Evolutionary conservation across 2,329 filamentous ascomycete species (phyloP).

Genomic region (Thelonectria blattea): DNA sequence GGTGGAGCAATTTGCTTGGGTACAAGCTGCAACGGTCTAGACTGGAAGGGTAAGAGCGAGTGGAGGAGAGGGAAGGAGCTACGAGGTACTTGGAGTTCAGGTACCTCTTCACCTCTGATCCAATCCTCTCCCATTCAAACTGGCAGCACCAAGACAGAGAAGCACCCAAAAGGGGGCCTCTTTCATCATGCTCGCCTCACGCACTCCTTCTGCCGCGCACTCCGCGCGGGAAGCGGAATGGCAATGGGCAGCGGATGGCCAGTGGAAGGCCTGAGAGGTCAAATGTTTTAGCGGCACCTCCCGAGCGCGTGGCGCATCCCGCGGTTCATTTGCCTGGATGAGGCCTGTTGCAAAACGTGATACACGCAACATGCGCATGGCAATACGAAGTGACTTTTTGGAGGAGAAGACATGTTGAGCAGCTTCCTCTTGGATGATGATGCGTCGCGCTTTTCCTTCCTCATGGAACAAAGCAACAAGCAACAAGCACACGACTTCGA

Average conservation of each 20-base stretch:
- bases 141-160: too few species aligned
- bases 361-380: neutral
- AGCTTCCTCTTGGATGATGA: too few species aligned
- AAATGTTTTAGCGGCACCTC: slow-evolving; percentile 21
- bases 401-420: too few species aligned
- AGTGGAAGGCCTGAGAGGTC: slow-evolving; percentile 5
- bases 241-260: neutral
- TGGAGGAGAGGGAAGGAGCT: slow-evolving; percentile 5
- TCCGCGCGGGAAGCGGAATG: neutral
- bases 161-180: neutral
- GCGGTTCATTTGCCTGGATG: neutral
- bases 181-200: too few species aligned
- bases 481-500: too few species aligned
- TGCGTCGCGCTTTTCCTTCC: too few species aligned
- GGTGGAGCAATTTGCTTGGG: neutral
- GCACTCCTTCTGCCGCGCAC: neutral
- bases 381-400: neutral
- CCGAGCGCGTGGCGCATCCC: slow-evolving; percentile 20
- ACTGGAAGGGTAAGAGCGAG: neutral
- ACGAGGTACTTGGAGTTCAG: neutral
- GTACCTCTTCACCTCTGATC: too few species aligned
- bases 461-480: too few species aligned
- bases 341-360: neutral
- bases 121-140: too few species aligned
- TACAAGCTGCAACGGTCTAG: neutral